Base-by-base conservation (phyloP, 2,329 filamentous ascomycete genomes). In the Falciphora oryzae region DNA sequence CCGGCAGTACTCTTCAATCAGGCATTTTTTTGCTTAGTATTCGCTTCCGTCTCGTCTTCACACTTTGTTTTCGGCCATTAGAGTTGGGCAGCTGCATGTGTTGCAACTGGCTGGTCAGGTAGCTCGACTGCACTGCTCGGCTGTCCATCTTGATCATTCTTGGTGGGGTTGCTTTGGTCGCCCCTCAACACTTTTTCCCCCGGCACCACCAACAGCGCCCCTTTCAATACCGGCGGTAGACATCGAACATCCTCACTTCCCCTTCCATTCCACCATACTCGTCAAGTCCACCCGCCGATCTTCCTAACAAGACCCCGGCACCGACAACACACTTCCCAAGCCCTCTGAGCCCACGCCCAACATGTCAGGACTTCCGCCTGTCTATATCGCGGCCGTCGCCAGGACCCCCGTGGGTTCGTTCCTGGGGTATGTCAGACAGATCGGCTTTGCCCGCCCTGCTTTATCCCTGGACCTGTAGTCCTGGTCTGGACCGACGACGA, bases 401-500 rank as follows among this genome's bases (percentile, higher is more conserved):
- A 88, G 93, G 79, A 99, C 95, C 69, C 95, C 95, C 63, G 85
- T 97, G 69, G 95, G 95, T 73, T 93, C 91, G 70, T 99, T 99
- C 81, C 86, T 97, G 74, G 95, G 95, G 92, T 96, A 79, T 77
- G 84, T 58, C n/a, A 11, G 31, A 50, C 38, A 50, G 18, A 50
- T 50, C 38, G 13, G 10, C 59, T 10, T 61, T 29, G 32, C 44
- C 53, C 44, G 61, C 28, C 38, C 29, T 56, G 11, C 14, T 57
- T 57, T 57, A n/a, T 57, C 28, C 56, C 16, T 28, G 56, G 10
- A 27, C 25, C 25, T 5, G 50, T 56, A 29, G 25, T 28, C 13
- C 56, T 18, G 25, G 16, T 29, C n/a, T 13, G 56, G 56, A n/a
- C 25, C 56, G 56, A 27, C 28, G n/a, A 29, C n/a, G 56, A 7